These are phyloP conservation scores for Daldinia grandis DNA, from an alignment of 495 filamentous ascomycete genomes.

Conservation along the genomic window DNA sequence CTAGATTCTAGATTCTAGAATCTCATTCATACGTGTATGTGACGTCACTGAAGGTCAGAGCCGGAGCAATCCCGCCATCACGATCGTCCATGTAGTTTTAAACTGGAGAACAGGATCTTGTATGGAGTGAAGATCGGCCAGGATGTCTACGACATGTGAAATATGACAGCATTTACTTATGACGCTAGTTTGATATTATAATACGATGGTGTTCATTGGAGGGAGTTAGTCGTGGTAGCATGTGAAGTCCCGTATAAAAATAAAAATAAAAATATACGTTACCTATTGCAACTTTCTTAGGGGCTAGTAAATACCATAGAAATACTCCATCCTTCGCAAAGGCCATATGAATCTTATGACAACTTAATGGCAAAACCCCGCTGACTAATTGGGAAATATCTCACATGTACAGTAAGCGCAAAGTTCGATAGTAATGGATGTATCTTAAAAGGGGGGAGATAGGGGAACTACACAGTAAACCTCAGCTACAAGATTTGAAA, in stretches of 20 bases:
- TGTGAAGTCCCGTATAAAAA: background rate
- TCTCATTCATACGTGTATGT: conserved; percentile 3
- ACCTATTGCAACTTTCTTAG: background rate
- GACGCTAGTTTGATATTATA: background rate
- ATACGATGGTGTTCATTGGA: background rate
- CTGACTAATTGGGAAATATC: background rate
- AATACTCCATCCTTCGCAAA: background rate
- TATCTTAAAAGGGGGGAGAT: background rate
- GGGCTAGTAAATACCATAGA: background rate
- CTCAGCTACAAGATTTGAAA: background rate
- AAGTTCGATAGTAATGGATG: background rate
- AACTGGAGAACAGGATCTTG: conserved; percentile 5
- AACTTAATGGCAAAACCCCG: background rate
- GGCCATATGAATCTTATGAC: background rate
- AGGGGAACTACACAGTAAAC: background rate
- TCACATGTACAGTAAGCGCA: background rate
- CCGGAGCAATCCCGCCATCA: conserved; percentile 18
- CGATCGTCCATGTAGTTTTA: conserved; percentile 16
- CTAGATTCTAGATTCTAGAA: background rate
- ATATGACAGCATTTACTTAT: conserved; percentile 9
- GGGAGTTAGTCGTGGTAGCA: no score
- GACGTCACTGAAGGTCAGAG: conserved; percentile 24
- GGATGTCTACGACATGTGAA: no score
- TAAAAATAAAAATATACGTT: background rate
- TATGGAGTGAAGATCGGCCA: background rate